Evolutionary conservation across 163 green algal genomes (phyloP).

Genomic region (Scenedesmus sp.): DNA sequence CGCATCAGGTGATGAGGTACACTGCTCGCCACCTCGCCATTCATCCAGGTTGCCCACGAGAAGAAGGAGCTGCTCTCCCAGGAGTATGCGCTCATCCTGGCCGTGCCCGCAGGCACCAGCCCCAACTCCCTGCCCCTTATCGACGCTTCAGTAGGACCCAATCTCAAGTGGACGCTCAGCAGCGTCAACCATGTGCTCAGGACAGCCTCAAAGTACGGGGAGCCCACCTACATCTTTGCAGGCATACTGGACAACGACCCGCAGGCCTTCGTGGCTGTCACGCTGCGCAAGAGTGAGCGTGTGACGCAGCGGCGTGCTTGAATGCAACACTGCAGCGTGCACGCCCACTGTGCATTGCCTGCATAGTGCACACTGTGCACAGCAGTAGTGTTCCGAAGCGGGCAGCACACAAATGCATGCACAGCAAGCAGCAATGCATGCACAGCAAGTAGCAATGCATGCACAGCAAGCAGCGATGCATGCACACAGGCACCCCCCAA

Average conservation of each 20-base stretch:
- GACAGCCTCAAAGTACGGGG: slow-evolving; percentile 13
- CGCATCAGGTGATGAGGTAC: too few species aligned
- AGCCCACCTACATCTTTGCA: slow-evolving; percentile 39
- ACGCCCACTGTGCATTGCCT: not conserved
- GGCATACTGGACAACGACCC: slow-evolving; percentile 36
- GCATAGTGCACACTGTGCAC: not conserved
- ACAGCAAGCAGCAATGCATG: too few species aligned
- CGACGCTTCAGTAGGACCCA: slow-evolving; percentile 19
- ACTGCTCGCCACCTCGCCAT: not conserved
- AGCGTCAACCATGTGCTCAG: slow-evolving; percentile 41
- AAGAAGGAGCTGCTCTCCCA: slow-evolving; percentile 6
- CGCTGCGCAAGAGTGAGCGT: slow-evolving; percentile 23
- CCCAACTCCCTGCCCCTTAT: slow-evolving; percentile 7
- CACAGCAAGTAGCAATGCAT: too few species aligned
- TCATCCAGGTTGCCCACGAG: not conserved
- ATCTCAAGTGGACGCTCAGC: slow-evolving; percentile 21
- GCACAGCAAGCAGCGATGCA: not conserved
- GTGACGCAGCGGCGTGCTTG: not conserved
- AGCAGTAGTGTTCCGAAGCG: too few species aligned
- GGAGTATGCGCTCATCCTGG: not conserved
- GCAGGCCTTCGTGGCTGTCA: slow-evolving; percentile 44
- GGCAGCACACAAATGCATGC: too few species aligned
- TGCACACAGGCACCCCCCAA: not conserved
- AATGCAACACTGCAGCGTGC: not conserved
- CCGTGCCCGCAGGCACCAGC: not conserved